These are phyloP conservation scores for Entamoeba dispar DNA, from an alignment of 208 protist genomes.

Conservation along the genomic window DNA sequence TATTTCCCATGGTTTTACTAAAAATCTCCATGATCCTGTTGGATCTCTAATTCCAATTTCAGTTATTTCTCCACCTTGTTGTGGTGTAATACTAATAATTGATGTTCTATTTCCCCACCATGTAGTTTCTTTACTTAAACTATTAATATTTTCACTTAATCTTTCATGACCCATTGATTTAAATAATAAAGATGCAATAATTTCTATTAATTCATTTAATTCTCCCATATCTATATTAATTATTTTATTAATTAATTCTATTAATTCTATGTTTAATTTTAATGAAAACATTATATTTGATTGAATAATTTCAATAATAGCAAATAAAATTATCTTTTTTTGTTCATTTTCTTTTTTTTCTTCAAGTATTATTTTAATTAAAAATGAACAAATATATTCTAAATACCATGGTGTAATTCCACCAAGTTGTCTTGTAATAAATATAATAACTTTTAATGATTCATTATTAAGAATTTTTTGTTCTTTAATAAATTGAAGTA, in stretches of 20 bases:
- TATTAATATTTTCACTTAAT: background rate
- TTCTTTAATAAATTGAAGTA: background rate
- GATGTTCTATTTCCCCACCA: background rate
- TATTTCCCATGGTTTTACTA: background rate
- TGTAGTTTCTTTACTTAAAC: background rate
- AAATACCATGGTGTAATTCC: background rate
- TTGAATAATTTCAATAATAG: background rate
- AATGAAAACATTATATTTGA: background rate
- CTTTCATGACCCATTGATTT: background rate
- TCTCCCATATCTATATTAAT: background rate
- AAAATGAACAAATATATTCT: background rate
- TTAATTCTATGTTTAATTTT: background rate
- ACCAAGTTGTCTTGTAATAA: background rate
- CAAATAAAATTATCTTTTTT: background rate
- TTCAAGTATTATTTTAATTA: background rate
- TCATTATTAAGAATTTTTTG: background rate
- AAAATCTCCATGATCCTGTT: background rate
- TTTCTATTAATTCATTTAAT: background rate
- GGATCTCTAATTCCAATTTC: background rate
- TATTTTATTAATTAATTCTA: background rate
- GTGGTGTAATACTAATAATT: background rate
- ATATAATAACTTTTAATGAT: background rate
- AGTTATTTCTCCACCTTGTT: background rate
- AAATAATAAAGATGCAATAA: background rate
- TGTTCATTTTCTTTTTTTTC: background rate